Evolutionary conservation across 129 eudicot species (phyloP).

Genomic region (Flaveria trinervia): DNA sequence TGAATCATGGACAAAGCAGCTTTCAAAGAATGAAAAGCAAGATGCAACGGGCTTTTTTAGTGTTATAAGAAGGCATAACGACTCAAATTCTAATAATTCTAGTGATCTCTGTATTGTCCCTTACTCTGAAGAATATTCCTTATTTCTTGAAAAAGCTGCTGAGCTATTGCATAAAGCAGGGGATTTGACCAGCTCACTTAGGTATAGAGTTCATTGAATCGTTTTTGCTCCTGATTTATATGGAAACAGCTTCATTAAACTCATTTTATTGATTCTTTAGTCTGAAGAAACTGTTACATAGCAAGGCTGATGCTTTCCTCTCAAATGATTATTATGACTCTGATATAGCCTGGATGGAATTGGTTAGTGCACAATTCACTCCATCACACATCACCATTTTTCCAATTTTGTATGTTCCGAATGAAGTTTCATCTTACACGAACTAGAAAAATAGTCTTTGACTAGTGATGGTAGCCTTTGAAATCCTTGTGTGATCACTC

Average conservation of each 20-base stretch:
- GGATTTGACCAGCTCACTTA: slow-evolving; percentile 69
- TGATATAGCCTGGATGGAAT: slow-evolving; percentile 97
- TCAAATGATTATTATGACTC: slow-evolving; percentile 96
- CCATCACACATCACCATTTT: not conserved
- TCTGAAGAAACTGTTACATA: slow-evolving; percentile 79
- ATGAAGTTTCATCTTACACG: not conserved
- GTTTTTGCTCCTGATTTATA: slow-evolving; percentile 1
- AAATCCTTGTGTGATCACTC: not conserved
- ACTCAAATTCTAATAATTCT: slow-evolving; percentile 34
- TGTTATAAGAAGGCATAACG: slow-evolving; percentile 76
- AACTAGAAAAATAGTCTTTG: not conserved
- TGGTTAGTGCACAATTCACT: slow-evolving; percentile 55
- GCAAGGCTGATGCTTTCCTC: slow-evolving; percentile 88
- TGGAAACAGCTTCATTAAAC: not conserved
- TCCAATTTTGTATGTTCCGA: not conserved
- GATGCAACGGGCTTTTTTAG: slow-evolving; percentile 81
- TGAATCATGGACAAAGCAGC: slow-evolving; percentile 68
- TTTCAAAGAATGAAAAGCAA: slow-evolving; percentile 50
- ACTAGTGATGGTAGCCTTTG: not conserved
- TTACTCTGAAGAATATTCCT: slow-evolving; percentile 63
- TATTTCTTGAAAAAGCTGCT: slow-evolving; percentile 65
- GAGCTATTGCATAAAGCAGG: slow-evolving; percentile 83
- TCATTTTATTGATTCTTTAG: slow-evolving; percentile 45
- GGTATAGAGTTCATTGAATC: slow-evolving; percentile 41
- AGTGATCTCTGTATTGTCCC: slow-evolving; percentile 66